Percentiles rank a stretch among this genome's conserved stretches.
These are phyloP conservation scores for Mycena maculata DNA, from an alignment of 768 basidiomycete genomes.

Conservation along the genomic window DNA sequence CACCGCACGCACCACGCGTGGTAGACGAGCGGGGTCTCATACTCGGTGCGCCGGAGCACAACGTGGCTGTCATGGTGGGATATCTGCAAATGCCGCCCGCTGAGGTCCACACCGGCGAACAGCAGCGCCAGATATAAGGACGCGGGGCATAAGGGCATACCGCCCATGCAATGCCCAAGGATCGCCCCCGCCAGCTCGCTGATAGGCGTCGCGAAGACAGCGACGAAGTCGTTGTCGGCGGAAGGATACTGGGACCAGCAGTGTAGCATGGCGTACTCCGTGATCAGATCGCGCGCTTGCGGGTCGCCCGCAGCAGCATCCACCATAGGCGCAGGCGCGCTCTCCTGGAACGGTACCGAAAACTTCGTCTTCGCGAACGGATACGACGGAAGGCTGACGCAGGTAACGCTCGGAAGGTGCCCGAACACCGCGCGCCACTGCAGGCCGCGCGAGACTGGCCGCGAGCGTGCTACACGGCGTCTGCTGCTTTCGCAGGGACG, in stretches of 20 bases:
- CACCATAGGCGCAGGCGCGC: not conserved
- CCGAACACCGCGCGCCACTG: slow-evolving; percentile 68
- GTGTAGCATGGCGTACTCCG: slow-evolving; percentile 51
- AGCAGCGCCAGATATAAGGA: slow-evolving; percentile 73
- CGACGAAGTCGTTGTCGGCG: slow-evolving; percentile 46
- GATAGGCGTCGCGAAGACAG: slow-evolving; percentile 68
- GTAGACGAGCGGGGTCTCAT: slow-evolving; percentile 67
- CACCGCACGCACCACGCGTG: slow-evolving; percentile 46
- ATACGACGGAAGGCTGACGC: slow-evolving; percentile 71
- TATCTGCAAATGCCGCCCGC: slow-evolving; percentile 44
- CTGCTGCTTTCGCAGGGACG: slow-evolving; percentile 61
- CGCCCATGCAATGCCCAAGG: slow-evolving; percentile 68
- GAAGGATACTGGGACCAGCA: slow-evolving; percentile 58
- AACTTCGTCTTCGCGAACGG: slow-evolving; percentile 68
- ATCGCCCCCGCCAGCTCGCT: slow-evolving; percentile 56
- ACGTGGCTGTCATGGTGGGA: slow-evolving; percentile 46
- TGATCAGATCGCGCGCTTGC: slow-evolving; percentile 2
- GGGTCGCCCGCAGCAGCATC: not conserved
- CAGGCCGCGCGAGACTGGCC: slow-evolving; percentile 59
- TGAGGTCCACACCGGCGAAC: slow-evolving; percentile 56
- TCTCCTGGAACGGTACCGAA: slow-evolving; percentile 64
- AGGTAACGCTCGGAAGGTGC: slow-evolving; percentile 53
- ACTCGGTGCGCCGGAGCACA: slow-evolving; percentile 56
- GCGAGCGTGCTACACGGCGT: slow-evolving; percentile 59
- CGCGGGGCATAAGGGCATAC: slow-evolving; percentile 69